Evolutionary conservation across 192 early-diverging fungal genomes (phyloP), one percentile per base, ranked within the genome.

Genomic region (Coemansia sp.): DNA sequence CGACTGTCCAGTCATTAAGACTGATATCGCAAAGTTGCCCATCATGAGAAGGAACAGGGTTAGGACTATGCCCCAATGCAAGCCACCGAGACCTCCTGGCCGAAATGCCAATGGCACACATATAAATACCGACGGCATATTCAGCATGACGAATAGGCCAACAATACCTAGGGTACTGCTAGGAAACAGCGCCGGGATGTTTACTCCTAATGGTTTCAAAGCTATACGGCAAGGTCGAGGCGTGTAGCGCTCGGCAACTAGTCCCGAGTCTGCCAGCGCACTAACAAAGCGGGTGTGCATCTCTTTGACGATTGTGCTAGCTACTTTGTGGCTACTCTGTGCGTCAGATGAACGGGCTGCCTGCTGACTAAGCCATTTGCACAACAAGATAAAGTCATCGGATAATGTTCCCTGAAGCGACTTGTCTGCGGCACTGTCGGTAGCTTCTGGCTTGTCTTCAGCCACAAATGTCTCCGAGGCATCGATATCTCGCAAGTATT

Each of bases 401-500:
- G 19, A 10, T 28, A 62, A 10, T 37, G 33, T 2, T n/a, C 33
- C 13, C 16, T 16, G 2, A n/a, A 6, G 16, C 28, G 14, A 32
- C 19, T 32, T 32, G 17, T 16, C 17, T 14, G 28, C 17, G 19
- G 33, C 33, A 17, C 13, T 59, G 57, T 32, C 17, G 17, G 28
- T 32, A n/a, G 57, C 8, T 5, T 28, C 30, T 6, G 42, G 19
- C 4, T 65, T 35, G 14, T 67, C 59, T 6, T 82, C 69, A n/a
- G 49, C 32, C 10, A 82, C 62, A 2, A 68, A 39, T 11, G 65
- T 26, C 42, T 77, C 80, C 0, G 63, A 19, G 1, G 72, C 64
- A 7, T 63, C 75, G 11, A 74, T 55, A 17, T 82, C 80, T 17
- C 59, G 64, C 21, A 82, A 59, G 60, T 82, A 82, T 53, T 82